Conservation (phyloP, 805 yeast species). For the Wickerhamiella hasegawae region DNA sequence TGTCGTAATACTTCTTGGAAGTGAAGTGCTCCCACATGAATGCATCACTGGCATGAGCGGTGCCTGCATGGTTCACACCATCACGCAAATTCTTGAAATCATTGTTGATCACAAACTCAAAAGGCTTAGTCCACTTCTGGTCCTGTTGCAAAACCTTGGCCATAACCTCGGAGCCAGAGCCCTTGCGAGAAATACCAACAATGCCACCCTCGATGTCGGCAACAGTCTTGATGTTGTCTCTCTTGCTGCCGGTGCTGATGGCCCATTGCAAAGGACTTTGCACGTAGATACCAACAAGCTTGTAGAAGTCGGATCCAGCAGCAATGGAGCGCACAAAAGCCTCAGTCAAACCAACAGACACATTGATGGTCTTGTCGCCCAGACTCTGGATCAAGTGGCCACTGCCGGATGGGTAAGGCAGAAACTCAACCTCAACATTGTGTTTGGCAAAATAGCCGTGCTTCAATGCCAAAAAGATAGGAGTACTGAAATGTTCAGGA, state of each 20-base stretch:
- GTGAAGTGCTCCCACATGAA: constrained; percentile 97
- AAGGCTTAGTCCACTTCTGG: constrained; percentile 28
- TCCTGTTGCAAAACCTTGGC: constrained; percentile 64
- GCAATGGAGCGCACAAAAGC: constrained; percentile 76
- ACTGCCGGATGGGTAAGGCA: constrained; percentile 72
- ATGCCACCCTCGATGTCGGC: constrained; percentile 39
- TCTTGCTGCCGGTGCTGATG: constrained; percentile 53
- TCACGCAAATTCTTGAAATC: constrained; percentile 65
- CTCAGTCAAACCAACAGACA: constrained; percentile 82
- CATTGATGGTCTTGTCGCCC: constrained; percentile 41
- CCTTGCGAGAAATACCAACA: constrained; percentile 75
- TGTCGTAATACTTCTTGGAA: constrained; percentile 69
- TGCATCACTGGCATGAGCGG: constrained; percentile 45
- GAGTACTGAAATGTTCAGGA: constrained; percentile 88
- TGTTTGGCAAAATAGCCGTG: constrained; percentile 37
- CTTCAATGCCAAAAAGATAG: constrained; percentile 52
- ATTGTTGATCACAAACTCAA: constrained; percentile 39
- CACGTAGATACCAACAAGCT: constrained; percentile 69
- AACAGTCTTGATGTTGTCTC: constrained; percentile 35
- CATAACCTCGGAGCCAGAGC: constrained; percentile 87
- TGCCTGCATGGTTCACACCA: constrained; percentile 47
- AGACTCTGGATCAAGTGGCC: constrained; percentile 72
- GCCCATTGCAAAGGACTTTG: constrained; percentile 84
- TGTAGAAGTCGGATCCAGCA: constrained; percentile 48
- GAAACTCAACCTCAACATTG: constrained; percentile 38